Evolutionary conservation across 2,329 filamentous ascomycete species (phyloP), one percentile per base, ranked within the genome.

Genomic region (Aspergillus flavus): DNA sequence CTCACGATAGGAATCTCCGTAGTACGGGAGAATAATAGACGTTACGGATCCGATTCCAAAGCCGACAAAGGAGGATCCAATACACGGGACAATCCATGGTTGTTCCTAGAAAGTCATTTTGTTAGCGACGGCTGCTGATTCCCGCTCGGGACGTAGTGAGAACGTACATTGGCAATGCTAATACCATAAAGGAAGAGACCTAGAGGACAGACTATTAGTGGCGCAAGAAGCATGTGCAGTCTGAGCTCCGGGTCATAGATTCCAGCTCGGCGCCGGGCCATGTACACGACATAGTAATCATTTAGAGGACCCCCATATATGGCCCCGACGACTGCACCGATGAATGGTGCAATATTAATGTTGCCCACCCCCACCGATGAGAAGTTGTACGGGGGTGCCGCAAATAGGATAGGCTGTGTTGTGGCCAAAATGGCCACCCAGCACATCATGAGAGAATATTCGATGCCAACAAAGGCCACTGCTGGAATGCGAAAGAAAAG

Each of bases 401-500:
- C 64, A 68, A 84, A 75, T 57, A 74, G 77, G 1, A 71, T 74
- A 6, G 77, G 76, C 30, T 75, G 69, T 1, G 73, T 71, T 0
- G 77, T 78, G 5, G 73, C 75, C 68, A 82, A 74, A 36, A 83
- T 73, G 2, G 76, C 76, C 4, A 74, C 71, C 72, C 73, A 80
- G 3, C 76, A 75, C 5, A 82, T 61, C 1, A 79, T 66, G 6
- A 76, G 72, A 1, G 77, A 79, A 28, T 79, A 81, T 28, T 78
- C 73, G 0, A 82, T 50, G 7, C 76, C 76, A 0, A 73, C 77
- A 46, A 79, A 81, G 21, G 76, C 57, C 7, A 82, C 76, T 2
- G 79, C 79, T 1, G 94, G 93, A 21, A 81, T 76, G 0, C 68
- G 62, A 43, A 72, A 70, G 2, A 80, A 61, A 9, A 74, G 66